Evolutionary conservation across 805 yeast species (phyloP), one percentile per base, ranked within the genome.

Genomic region (Candida vaughaniae): DNA sequence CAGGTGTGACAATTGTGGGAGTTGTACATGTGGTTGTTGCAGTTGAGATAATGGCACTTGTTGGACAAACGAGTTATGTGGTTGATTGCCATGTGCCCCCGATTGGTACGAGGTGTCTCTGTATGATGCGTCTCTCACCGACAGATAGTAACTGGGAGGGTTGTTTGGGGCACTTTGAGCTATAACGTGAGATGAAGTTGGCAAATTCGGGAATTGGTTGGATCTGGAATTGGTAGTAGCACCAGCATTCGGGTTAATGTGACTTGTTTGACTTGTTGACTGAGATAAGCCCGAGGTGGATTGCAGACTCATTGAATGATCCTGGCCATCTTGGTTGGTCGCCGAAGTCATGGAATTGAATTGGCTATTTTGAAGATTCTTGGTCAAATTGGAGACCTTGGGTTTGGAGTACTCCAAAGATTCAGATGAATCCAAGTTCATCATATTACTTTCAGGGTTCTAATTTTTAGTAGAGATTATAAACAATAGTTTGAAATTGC

Each of bases 351-450:
- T 25, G 12, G 17, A 31, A 8, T 22, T 22, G 11, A 14, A 27
- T 9, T 15, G 14, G 8, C 31, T 35, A 30, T 35, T 40, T 33
- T 45, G 46, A 40, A 63, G 48, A 37, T 54, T 62, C 36, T 53
- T 61, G 33, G 69, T 63, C 37, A 63, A 48, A 46, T 63, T 63
- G 16, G 68, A 62, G 5, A 42, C 33, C 31, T 41, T 45, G 4
- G 38, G 31, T 25, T 30, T 33, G 9, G 27, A 20, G 11, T 11
- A 19, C n/a, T 31, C 31, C 6, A 9, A 10, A 4, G 31, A 14
- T 6, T 31, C 34, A 9, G 33, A 28, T 4, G 42, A 38, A 34
- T 39, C 42, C 5, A 39, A 14, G 16, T 27, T 39, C 42, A 38
- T 38, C 29, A 30, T 30, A 22, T 35, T 30, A 23, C 17, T 20